Conservation (phyloP, 129 eudicot genomes). For the Flaveria ramosissima region DNA sequence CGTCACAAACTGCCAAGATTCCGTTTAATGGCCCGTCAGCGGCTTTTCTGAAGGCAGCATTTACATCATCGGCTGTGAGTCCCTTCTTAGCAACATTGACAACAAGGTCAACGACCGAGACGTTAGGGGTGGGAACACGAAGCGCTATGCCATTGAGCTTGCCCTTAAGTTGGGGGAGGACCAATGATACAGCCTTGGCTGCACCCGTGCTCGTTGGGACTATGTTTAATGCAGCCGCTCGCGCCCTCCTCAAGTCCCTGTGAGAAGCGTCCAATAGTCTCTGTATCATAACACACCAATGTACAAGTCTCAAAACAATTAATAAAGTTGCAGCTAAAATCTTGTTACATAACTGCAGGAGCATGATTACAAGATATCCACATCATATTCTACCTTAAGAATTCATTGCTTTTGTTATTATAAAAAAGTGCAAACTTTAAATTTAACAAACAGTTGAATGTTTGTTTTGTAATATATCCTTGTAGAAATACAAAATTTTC, state of each 20-base stretch:
- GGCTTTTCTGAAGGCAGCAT: constrained; percentile 87
- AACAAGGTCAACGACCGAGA: constrained; percentile 95
- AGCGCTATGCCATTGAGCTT: constrained; percentile 98
- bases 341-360: no score
- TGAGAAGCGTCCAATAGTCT: constrained; percentile 96
- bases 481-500: not conserved
- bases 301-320: constrained; percentile 23
- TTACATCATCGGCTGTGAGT: constrained; percentile 83
- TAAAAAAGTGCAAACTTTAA: not conserved
- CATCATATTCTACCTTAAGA: not conserved
- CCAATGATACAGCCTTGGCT: constrained; percentile 98
- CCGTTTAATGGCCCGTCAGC: constrained; percentile 90
- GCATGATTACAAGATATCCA: not conserved
- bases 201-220: constrained; percentile 99
- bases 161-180: constrained; percentile 91
- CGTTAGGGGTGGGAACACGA: constrained; percentile 97
- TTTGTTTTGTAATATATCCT: not conserved
- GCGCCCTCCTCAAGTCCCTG: constrained; percentile 93
- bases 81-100: constrained; percentile 83
- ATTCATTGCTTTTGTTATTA: not conserved
- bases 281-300: constrained; percentile 29
- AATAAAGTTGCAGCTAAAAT: not conserved
- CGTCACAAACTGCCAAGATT: constrained; percentile 81
- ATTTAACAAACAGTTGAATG: not conserved
- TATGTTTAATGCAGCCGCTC: constrained; percentile 96